These are phyloP conservation scores for Hortiboletus campestris DNA, from an alignment of 768 basidiomycete genomes.

Conservation along the genomic window DNA sequence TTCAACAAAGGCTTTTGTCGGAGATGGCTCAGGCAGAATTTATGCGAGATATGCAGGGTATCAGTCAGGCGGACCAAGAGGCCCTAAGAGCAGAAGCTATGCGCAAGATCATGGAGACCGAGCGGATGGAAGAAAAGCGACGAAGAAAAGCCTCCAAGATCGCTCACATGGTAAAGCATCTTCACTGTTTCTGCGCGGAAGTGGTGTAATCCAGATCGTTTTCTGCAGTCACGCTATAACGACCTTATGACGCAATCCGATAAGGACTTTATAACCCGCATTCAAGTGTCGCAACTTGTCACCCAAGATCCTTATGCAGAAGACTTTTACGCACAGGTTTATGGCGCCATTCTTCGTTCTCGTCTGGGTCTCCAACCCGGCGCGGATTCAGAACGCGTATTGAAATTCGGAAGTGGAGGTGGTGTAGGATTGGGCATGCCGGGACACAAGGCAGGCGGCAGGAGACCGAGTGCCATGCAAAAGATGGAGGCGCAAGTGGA, in stretches of 20 bases:
- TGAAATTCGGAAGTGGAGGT: conserved; percentile 86
- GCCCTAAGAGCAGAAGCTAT: conserved; percentile 73
- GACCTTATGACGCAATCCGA: conserved; percentile 97
- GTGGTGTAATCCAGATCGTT: not conserved
- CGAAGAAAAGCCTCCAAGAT: conserved; percentile 82
- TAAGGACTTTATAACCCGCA: conserved; percentile 99
- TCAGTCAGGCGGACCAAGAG: conserved; percentile 63
- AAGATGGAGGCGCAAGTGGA: conserved; percentile 95
- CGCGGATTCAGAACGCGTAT: conserved; percentile 66
- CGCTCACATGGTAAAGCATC: conserved; percentile 70
- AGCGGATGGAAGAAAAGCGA: conserved; percentile 82
- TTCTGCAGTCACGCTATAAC: conserved; percentile 77
- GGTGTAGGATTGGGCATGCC: conserved; percentile 68
- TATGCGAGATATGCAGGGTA: conserved; percentile 60
- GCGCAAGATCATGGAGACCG: conserved; percentile 89
- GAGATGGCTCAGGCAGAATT: conserved; percentile 74
- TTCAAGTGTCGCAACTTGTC: conserved; percentile 97
- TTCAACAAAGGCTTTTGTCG: conserved; percentile 74
- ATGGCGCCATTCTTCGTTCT: conserved; percentile 79
- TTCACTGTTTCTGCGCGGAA: not conserved
- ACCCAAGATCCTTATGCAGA: conserved; percentile 97
- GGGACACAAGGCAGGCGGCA: conserved; percentile 51
- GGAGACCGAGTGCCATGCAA: conserved; percentile 85
- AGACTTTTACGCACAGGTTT: conserved; percentile 98
- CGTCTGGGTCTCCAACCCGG: conserved; percentile 66